phyloP scores from a whole-genome alignment of 345 rosid genomes.

The Lepidium sativum region DNA sequence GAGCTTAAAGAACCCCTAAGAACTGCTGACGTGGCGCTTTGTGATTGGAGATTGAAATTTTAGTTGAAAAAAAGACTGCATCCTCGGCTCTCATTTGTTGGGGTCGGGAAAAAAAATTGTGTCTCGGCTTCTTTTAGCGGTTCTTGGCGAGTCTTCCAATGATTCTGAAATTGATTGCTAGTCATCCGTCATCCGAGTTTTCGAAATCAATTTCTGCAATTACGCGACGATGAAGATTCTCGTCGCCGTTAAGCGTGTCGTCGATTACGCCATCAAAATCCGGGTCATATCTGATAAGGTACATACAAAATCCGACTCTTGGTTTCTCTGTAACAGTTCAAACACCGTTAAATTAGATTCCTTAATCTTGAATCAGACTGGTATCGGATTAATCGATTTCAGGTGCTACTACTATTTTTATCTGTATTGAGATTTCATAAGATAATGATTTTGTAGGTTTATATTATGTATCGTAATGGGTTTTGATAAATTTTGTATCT shows the following conservation, averaged over 20 bases:
- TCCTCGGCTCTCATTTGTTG: too few species aligned
- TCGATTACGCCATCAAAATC: conserved; percentile 94
- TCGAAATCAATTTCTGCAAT: neutral
- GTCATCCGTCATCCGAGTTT: too few species aligned
- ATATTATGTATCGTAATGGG: neutral
- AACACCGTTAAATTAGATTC: neutral
- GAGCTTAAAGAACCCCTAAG: too few species aligned
- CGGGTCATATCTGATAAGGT: conserved; percentile 92
- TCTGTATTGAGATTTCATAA: neutral
- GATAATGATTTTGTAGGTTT: neutral
- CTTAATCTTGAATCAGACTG: conserved; percentile 39
- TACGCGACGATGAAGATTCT: conserved; percentile 61
- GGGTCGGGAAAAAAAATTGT: too few species aligned
- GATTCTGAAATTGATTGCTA: too few species aligned
- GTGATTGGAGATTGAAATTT: too few species aligned
- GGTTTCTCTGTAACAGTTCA: neutral
- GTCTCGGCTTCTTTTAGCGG: too few species aligned
- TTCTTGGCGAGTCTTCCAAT: too few species aligned
- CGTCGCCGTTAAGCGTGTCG: conserved; percentile 86
- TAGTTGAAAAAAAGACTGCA: too few species aligned
- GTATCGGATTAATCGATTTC: too few species aligned
- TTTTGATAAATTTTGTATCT: neutral
- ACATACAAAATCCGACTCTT: neutral
- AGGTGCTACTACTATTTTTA: too few species aligned
- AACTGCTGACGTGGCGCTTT: too few species aligned